Evolutionary conservation across 495 filamentous ascomycete species (phyloP).

Genomic region (Talaromyces liani): DNA sequence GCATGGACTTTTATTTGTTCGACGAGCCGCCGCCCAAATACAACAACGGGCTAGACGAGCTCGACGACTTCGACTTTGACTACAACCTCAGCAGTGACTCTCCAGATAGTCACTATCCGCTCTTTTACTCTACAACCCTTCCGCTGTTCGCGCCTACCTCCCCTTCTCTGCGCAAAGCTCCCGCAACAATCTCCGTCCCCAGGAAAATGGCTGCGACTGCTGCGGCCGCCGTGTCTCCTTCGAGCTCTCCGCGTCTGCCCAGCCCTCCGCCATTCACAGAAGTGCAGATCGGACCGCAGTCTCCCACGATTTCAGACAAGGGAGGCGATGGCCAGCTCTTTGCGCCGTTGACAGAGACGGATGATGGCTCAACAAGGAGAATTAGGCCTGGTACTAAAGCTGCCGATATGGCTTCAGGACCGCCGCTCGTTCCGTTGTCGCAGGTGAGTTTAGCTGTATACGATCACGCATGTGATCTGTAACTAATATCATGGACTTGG

Average conservation of each 20-base stretch:
- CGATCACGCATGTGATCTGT: not conserved
- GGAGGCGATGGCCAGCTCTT: constrained; percentile 27
- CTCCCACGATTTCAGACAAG: constrained; percentile 55
- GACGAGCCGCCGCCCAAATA: not conserved
- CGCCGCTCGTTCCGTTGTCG: constrained; percentile 73
- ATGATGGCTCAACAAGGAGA: constrained; percentile 66
- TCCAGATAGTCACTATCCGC: constrained; percentile 1
- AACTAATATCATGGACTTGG: not conserved
- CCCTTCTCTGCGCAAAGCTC: constrained; percentile 4
- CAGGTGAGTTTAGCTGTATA: constrained; percentile 49
- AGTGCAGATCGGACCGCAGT: constrained; percentile 81
- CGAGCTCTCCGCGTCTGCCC: constrained; percentile 78
- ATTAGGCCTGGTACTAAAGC: constrained; percentile 90
- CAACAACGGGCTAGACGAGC: constrained; percentile 3
- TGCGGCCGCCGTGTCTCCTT: constrained; percentile 54
- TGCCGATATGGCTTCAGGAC: constrained; percentile 83
- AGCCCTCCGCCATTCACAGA: constrained; percentile 86
- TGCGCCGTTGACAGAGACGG: constrained; percentile 39
- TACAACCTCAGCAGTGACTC: not conserved
- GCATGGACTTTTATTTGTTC: constrained; percentile 13
- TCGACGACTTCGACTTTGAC: constrained; percentile 1
- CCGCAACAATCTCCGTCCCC: constrained; percentile 7
- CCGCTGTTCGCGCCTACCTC: constrained; percentile 16
- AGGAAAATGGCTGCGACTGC: constrained; percentile 35
- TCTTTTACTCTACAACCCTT: constrained; percentile 15